phyloP scores from a whole-genome alignment of 225 moss, liverwort and hornwort genomes.

The Takakia lepidozioides region DNA sequence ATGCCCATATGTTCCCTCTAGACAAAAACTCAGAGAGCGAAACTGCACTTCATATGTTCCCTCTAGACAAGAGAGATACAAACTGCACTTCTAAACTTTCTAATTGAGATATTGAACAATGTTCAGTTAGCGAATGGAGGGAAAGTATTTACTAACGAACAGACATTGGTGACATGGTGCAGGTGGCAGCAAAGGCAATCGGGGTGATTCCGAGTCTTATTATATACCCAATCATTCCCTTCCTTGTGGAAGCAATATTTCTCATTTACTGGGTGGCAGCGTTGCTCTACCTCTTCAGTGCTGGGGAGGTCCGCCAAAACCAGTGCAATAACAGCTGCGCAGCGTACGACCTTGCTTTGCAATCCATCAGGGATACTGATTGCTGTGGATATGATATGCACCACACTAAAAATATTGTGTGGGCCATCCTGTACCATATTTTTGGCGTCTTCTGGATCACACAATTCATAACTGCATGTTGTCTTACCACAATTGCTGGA shows the following conservation, averaged over 20 bases:
- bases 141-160: not conserved
- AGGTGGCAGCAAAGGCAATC: slow-evolving; percentile 90
- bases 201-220: slow-evolving; percentile 78
- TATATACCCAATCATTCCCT: slow-evolving; percentile 74
- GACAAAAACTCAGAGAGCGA: too few relatives aligned
- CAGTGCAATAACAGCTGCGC: slow-evolving; percentile 61
- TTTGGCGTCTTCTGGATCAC: slow-evolving; percentile 92
- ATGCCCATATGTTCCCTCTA: too few relatives aligned
- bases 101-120: too few relatives aligned
- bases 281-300: slow-evolving; percentile 71
- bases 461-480: slow-evolving; percentile 83
- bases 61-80: too few relatives aligned
- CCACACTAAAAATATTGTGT: slow-evolving; percentile 64
- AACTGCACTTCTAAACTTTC: too few relatives aligned
- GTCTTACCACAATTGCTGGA: slow-evolving; percentile 80
- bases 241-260: slow-evolving; percentile 38
- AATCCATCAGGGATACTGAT: slow-evolving; percentile 39
- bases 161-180: slow-evolving; percentile 1
- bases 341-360: slow-evolving; percentile 59
- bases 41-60: too few relatives aligned
- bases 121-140: not conserved
- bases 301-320: slow-evolving; percentile 57
- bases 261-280: slow-evolving; percentile 66
- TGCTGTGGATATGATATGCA: slow-evolving; percentile 89
- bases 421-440: slow-evolving; percentile 79